These are phyloP conservation scores for Leishmania amazonensis DNA, from an alignment of 208 protist species.

Conservation along the genomic window DNA sequence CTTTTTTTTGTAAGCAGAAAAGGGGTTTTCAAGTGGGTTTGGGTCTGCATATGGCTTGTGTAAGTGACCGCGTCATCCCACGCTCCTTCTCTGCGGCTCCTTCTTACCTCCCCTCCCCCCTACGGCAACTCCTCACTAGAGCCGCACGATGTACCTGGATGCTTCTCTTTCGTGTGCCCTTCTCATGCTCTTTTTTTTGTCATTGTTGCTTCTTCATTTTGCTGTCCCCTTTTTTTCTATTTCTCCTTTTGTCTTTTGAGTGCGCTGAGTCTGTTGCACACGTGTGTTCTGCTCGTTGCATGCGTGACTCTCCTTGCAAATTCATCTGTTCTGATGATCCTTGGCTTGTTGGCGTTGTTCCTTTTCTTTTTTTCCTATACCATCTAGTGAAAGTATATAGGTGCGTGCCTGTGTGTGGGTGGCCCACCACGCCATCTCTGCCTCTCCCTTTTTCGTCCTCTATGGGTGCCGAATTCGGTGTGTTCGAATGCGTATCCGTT, in stretches of 20 bases:
- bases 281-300: background rate
- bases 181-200: background rate
- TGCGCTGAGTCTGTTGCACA: background rate
- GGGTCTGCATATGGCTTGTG: background rate
- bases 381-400: background rate
- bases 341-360: background rate
- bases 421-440: background rate
- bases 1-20: background rate
- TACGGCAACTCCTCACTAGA: too few species aligned
- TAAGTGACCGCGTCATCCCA: background rate
- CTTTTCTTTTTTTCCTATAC: background rate
- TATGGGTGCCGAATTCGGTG: background rate
- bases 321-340: background rate
- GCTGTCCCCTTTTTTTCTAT: background rate
- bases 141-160: background rate
- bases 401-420: background rate
- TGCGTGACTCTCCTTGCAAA: background rate
- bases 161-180: background rate
- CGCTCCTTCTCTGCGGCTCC: background rate
- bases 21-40: background rate
- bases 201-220: background rate
- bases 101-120: background rate
- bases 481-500: background rate
- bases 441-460: background rate
- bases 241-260: background rate